Conservation (phyloP, 495 filamentous ascomycete species). For the Lineolata rhizophorae region DNA sequence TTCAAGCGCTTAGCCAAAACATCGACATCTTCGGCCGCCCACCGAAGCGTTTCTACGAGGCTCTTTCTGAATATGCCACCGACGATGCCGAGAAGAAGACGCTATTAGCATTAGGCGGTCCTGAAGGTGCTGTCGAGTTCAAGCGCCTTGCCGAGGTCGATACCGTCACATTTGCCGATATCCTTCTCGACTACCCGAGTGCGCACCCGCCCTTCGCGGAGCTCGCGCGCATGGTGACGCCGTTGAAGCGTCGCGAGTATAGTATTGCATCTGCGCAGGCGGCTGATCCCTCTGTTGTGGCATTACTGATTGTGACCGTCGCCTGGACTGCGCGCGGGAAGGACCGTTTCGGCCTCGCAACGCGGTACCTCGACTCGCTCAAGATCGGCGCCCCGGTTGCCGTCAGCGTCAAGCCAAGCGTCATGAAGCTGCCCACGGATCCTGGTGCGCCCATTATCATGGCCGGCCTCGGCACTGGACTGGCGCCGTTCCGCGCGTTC, state of each 20-base stretch:
- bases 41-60: slow-evolving; percentile 92
- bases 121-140: slow-evolving; percentile 81
- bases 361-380: slow-evolving; percentile 61
- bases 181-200: slow-evolving; percentile 68
- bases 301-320: slow-evolving; percentile 96
- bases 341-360: slow-evolving; percentile 80
- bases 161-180: slow-evolving; percentile 77
- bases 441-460: slow-evolving; percentile 88
- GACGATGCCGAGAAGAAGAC: slow-evolving; percentile 64
- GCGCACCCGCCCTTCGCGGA: slow-evolving; percentile 82
- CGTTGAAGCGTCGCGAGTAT: slow-evolving; percentile 93
- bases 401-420: slow-evolving; percentile 86
- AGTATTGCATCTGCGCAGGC: slow-evolving; percentile 91
- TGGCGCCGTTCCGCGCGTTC: slow-evolving; percentile 94
- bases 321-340: slow-evolving; percentile 74
- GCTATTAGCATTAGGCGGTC: slow-evolving; percentile 51
- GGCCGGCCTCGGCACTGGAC: slow-evolving; percentile 94
- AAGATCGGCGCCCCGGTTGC: slow-evolving; percentile 55
- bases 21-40: slow-evolving; percentile 93
- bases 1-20: slow-evolving; percentile 81
- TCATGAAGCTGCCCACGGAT: slow-evolving; percentile 82
- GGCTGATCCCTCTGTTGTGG: slow-evolving; percentile 63
- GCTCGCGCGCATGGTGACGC: slow-evolving; percentile 68
- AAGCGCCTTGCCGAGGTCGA: slow-evolving; percentile 87
- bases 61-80: slow-evolving; percentile 65